Conservation (phyloP, 768 basidiomycete genomes). For the Lepiota venenata region DNA sequence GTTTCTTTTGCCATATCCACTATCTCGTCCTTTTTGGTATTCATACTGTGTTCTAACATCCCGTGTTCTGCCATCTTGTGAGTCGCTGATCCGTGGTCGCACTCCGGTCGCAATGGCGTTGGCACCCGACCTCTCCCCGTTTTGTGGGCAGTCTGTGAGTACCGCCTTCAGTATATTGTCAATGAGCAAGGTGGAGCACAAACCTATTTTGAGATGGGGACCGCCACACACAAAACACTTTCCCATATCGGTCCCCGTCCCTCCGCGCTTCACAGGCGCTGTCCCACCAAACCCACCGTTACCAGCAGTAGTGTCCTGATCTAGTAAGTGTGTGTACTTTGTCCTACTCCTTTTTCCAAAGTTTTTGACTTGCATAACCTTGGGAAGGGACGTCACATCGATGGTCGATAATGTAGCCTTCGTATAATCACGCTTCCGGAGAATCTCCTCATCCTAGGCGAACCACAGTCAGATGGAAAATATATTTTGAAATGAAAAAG, state of each 20-base stretch:
- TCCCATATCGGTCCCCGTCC: slow-evolving; percentile 48
- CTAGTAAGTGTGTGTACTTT: slow-evolving; percentile 94
- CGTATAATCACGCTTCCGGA: slow-evolving; percentile 80
- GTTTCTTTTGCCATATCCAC: slow-evolving; percentile 11
- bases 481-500: slow-evolving; percentile 2
- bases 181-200: slow-evolving; percentile 7
- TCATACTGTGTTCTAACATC: too few relatives aligned
- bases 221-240: slow-evolving; percentile 96
- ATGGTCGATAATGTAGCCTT: slow-evolving; percentile 86
- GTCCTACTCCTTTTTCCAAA: slow-evolving; percentile 91
- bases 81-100: slow-evolving; percentile 11
- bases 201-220: slow-evolving; percentile 90
- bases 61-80: slow-evolving; percentile 4
- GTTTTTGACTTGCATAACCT: slow-evolving; percentile 96
- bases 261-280: slow-evolving; percentile 51
- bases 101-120: slow-evolving; percentile 15
- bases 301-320: slow-evolving; percentile 82
- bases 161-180: neutral
- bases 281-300: slow-evolving; percentile 65
- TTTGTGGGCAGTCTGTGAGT: slow-evolving; percentile 29
- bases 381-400: slow-evolving; percentile 85
- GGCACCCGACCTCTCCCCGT: slow-evolving; percentile 23
- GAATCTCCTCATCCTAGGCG: slow-evolving; percentile 76
- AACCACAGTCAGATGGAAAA: neutral
- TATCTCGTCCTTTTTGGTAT: too few relatives aligned